A percentile compares a stretch with the other conserved stretches of the same genome.
phyloP scores from a whole-genome alignment of 768 basidiomycete species.

The Leccinum subgranulosum region DNA sequence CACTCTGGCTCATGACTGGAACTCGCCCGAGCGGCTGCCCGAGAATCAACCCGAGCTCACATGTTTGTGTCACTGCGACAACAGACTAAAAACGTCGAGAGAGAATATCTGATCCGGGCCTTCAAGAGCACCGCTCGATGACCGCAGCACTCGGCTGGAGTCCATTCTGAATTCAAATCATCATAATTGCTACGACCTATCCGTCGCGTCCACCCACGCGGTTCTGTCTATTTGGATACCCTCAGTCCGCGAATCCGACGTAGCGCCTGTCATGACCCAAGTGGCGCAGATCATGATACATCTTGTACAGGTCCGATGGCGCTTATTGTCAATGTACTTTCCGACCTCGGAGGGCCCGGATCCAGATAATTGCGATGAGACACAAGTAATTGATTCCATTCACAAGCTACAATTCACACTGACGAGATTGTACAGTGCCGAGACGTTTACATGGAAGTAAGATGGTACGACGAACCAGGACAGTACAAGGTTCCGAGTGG shows the following conservation, averaged over 20 bases:
- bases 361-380: background rate
- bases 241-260: background rate
- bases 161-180: background rate
- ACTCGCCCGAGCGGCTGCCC: too few relatives aligned
- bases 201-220: background rate
- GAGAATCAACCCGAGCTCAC: too few relatives aligned
- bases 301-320: background rate
- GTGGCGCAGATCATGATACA: background rate
- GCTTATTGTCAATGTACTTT: too few relatives aligned
- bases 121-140: background rate
- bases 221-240: background rate
- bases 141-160: background rate
- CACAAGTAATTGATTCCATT: background rate
- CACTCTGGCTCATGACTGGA: too few relatives aligned
- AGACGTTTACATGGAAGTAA: too few relatives aligned
- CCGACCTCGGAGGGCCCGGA: background rate
- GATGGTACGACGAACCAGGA: background rate
- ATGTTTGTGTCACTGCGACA: too few relatives aligned
- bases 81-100: too few relatives aligned
- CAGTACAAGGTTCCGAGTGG: background rate
- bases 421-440: background rate
- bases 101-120: too few relatives aligned
- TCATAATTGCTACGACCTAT: background rate
- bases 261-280: background rate
- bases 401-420: background rate